Evolutionary conservation across 1,139 yeast species (phyloP), one percentile per base, ranked within the genome.

Genomic region (Suhomyces atakaporum): DNA sequence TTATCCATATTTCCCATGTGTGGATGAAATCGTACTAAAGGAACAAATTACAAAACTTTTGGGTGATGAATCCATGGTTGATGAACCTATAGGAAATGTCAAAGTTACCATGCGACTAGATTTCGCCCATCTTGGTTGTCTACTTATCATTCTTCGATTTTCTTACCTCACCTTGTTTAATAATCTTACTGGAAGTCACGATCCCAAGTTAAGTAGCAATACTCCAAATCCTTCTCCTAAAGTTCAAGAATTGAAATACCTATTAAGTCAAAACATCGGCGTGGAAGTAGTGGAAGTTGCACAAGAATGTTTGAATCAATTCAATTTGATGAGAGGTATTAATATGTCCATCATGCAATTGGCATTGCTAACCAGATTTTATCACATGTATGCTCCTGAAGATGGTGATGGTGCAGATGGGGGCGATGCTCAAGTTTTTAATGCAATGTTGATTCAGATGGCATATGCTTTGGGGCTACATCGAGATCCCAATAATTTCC

Each of bases 321-420:
- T 70, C 44, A 61, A 68, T 35, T 44, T 68, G 13, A 49, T 63
- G 49, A 52, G 66, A 31, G 66, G 75, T 37, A 71, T 77, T 13
- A 71, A 75, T 10, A 49, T 79, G 15, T 66, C 74, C 0, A 69
- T 77, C 7, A 62, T 80, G 38, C 84, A 79, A 46, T 68, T 78
- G 31, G 64, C 73, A 0, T 48, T 70, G 12, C 53, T 63, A 35
- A 47, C 66, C 19, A 55, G 74, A 26, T 45, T 62, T 16, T 76
- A 75, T 47, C 68, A 68, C 34, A 50, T 54, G 12, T 56, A 62
- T 45, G 70, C 80, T 0, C 80, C 79, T 2, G 81, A 75, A 47
- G 80, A 75, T 46, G 79, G 80, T 5, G 73, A 69, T 42, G 72
- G 68, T 3, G 63, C 67, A 2, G 75, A 69, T 42, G 73, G 74